phyloP scores from a whole-genome alignment of 768 basidiomycete species.

The Suillus brevipes region DNA sequence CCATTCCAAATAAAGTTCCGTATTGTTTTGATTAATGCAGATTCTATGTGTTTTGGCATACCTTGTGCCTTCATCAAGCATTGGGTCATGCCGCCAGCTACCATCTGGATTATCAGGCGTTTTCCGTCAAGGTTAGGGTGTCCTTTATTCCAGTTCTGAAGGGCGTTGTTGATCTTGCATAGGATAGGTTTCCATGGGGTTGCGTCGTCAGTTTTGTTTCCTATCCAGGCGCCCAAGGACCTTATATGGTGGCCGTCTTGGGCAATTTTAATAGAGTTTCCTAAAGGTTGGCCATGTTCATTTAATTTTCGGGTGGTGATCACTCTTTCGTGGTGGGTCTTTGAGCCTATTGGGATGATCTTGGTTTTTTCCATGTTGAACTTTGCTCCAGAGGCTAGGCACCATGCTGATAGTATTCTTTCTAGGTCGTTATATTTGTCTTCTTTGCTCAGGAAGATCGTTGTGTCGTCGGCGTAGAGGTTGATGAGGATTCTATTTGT shows the following conservation, averaged over 20 bases:
- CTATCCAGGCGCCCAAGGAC: constrained; percentile 24
- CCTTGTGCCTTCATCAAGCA: constrained; percentile 32
- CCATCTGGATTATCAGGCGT: constrained; percentile 20
- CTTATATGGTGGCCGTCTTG: constrained; percentile 16
- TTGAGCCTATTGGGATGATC: constrained; percentile 15
- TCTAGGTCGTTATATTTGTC: no score
- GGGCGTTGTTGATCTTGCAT: constrained; percentile 19
- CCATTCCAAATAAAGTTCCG: constrained; percentile 21
- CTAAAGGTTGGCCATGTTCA: not conserved
- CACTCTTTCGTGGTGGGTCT: not conserved
- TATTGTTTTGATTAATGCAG: constrained; percentile 14
- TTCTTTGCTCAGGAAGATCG: no score
- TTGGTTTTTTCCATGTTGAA: constrained; percentile 27
- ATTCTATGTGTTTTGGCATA: constrained; percentile 24
- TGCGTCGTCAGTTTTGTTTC: constrained; percentile 17
- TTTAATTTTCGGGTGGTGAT: not conserved
- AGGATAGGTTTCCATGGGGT: constrained; percentile 18
- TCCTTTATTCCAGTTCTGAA: constrained; percentile 12
- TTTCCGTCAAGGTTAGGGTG: constrained; percentile 22
- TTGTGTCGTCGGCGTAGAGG: no score
- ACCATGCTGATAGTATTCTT: no score
- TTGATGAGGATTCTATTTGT: no score
- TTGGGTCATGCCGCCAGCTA: constrained; percentile 24
- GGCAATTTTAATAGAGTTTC: constrained; percentile 7
- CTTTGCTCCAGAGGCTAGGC: constrained; percentile 13